phyloP scores from a whole-genome alignment of 257 asterid species.

The Solanum corneliomulleri region DNA sequence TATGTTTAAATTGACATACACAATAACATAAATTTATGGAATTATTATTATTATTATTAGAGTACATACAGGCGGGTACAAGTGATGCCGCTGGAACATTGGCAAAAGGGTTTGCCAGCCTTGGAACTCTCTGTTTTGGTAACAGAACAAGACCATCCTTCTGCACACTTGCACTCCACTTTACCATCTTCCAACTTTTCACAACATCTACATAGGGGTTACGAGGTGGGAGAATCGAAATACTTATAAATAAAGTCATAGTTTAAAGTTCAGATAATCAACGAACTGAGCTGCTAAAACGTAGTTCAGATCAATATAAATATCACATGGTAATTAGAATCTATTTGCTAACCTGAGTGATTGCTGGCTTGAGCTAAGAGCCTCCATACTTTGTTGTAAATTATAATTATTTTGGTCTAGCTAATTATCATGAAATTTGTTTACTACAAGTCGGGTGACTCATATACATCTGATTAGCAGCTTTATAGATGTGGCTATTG shows the following conservation, averaged over 20 bases:
- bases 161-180: not conserved
- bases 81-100: not conserved
- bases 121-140: not conserved
- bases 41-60: no score
- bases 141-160: slow-evolving; percentile 7
- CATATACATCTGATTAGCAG: not conserved
- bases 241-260: no score
- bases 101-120: not conserved
- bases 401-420: not conserved
- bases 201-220: not conserved
- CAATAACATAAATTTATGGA: not conserved
- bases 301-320: not conserved
- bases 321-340: not conserved
- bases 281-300: not conserved
- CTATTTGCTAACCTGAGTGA: not conserved
- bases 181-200: not conserved
- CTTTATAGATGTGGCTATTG: not conserved
- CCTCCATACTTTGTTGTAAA: not conserved
- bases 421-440: not conserved
- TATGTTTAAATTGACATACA: not conserved
- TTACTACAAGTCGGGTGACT: not conserved
- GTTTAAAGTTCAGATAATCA: not conserved
- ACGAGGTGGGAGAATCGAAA: not conserved
- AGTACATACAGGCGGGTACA: not conserved
- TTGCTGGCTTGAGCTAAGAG: not conserved